Base-by-base conservation (phyloP, 106 monocot genomes). In the Phalaenopsis aphrodite region DNA sequence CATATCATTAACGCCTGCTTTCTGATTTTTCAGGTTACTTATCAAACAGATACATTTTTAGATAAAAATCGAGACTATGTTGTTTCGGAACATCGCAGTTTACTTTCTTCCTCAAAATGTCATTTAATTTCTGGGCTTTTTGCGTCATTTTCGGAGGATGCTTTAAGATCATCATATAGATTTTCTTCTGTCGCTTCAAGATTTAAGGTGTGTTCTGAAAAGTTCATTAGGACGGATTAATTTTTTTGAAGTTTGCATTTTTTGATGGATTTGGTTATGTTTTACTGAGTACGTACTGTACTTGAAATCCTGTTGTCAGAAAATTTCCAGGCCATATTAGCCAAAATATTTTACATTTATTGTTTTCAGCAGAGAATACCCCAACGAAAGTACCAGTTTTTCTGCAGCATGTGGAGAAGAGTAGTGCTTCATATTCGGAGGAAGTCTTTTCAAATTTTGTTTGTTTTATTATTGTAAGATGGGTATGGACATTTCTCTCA, bases 11-110 rank as follows among this genome's bases (percentile, higher is more conserved):
- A 9, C 75, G 46, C 17, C 3, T 73, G 73, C 17, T 18, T 42
- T 17, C 42, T 80, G 36, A 19, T 81, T 82, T 41, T 88, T 49
- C 80, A 99, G 98, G 98, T 99, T 42, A 88, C 84, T 1, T 95
- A 99, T 80, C 88, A 99, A 85, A 95, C 92, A 55, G 89, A 89
- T 78, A 88, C 93, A 2, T 99, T 99, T 86, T 74, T 99, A 71
- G 98, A 99, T 55, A 99, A 95, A 88, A 95, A 99, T 78, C 87
- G 98, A 69, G 98, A 99, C 77, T 99, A 99, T 84, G 69, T 94
- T 78, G 79, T 95, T 78, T 77, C 87, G 3, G 98, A 99, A 64
- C 98, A 99, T 81, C 90, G 89, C 72, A 94, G 87, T 84, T 86
- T 99, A 78, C 81, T 99, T 72, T 94, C 89, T 47, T 99, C 93